phyloP scores from a whole-genome alignment of 2,329 filamentous ascomycete species.

The Aspergillus chevalieri region DNA sequence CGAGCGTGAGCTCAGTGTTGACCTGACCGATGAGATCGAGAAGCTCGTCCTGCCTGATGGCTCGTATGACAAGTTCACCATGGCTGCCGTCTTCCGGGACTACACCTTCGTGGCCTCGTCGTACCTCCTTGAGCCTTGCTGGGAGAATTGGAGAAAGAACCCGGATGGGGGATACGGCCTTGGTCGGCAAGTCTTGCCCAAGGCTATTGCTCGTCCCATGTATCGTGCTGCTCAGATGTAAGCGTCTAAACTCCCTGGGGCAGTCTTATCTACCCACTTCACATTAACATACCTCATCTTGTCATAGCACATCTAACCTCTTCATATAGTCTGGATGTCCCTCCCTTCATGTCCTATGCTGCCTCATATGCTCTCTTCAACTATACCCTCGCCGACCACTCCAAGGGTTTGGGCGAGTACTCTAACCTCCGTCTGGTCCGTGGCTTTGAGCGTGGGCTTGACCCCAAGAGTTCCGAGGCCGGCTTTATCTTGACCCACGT shows the following conservation, averaged over 20 bases:
- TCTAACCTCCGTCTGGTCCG: constrained; percentile 73
- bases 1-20: constrained; percentile 59
- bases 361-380: constrained; percentile 59
- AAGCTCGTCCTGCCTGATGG: constrained; percentile 49
- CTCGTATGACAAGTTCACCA: constrained; percentile 64
- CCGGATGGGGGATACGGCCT: constrained; percentile 69
- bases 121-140: constrained; percentile 87
- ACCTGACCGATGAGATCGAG: constrained; percentile 68
- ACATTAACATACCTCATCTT: background rate
- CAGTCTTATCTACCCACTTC: constrained; percentile 34
- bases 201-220: constrained; percentile 71
- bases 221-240: constrained; percentile 79
- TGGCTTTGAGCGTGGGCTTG: constrained; percentile 83
- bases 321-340: constrained; percentile 58
- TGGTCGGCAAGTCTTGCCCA: constrained; percentile 66
- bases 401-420: constrained; percentile 47
- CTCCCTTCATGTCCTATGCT: constrained; percentile 85
- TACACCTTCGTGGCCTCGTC: constrained; percentile 87
- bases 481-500: constrained; percentile 93
- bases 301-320: constrained; percentile 14
- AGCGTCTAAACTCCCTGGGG: too few species aligned
- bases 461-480: constrained; percentile 81
- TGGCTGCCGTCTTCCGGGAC: constrained; percentile 85
- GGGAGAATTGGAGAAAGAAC: constrained; percentile 57
- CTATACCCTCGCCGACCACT: constrained; percentile 53